Conservation (phyloP, 306 rosid species). For the Amphicarpaea edgeworthii region DNA sequence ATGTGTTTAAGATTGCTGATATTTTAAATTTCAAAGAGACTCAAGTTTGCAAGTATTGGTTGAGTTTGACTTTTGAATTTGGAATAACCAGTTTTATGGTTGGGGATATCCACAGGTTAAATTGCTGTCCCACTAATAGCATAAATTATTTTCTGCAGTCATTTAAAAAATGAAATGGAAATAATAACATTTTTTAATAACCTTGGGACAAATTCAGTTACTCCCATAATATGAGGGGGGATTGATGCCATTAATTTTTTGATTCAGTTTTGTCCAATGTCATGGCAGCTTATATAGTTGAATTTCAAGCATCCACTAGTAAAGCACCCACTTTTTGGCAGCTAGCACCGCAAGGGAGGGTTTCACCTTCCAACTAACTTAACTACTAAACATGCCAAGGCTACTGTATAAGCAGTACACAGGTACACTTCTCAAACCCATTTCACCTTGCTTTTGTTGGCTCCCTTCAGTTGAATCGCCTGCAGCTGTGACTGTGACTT, state of each 20-base stretch:
- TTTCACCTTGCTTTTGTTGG: constrained; percentile 84
- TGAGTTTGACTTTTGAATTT: not conserved
- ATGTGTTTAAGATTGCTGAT: too few relatives aligned
- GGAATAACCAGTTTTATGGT: constrained; percentile 2
- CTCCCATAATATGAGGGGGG: constrained; percentile 4
- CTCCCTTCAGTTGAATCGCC: constrained; percentile 44
- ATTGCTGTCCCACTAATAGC: not conserved
- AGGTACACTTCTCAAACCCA: not conserved
- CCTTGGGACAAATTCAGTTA: constrained; percentile 5
- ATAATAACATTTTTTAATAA: not conserved
- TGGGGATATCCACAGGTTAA: constrained; percentile 9
- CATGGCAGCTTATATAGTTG: not conserved
- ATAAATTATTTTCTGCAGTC: not conserved
- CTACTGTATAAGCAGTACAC: not conserved
- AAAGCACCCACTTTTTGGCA: not conserved
- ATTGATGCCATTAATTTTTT: constrained; percentile 11
- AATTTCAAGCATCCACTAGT: not conserved
- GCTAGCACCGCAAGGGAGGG: not conserved
- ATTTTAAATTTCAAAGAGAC: too few relatives aligned
- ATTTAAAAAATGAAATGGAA: not conserved
- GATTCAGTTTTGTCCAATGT: not conserved
- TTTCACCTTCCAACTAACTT: not conserved
- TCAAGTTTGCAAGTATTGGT: not conserved
- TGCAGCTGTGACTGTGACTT: too few relatives aligned
- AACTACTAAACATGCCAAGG: constrained; percentile 16